phyloP scores from a whole-genome alignment of 305 asterid genomes.

The Lippia alba region DNA sequence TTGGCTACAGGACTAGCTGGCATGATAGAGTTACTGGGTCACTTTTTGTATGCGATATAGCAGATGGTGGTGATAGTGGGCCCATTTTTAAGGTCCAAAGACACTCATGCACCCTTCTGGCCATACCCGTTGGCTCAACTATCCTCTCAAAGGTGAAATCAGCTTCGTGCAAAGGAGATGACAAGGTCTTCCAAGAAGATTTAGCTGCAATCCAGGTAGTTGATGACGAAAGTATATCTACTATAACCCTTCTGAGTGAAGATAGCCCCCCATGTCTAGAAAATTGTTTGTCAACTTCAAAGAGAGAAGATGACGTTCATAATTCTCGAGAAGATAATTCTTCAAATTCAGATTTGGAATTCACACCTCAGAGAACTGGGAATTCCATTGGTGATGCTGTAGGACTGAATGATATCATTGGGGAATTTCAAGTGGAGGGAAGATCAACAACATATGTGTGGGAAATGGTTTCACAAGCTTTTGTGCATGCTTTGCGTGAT shows the following conservation, averaged over 20 bases:
- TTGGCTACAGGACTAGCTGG: constrained; percentile 93
- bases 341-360: constrained; percentile 46
- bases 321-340: constrained; percentile 48
- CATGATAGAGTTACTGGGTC: constrained; percentile 95
- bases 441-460: constrained; percentile 73
- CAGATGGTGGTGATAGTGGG: constrained; percentile 90
- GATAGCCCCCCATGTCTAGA: constrained; percentile 70
- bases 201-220: constrained; percentile 43
- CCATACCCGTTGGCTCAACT: constrained; percentile 68
- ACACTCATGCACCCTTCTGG: constrained; percentile 76
- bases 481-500: constrained; percentile 53
- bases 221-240: constrained; percentile 74
- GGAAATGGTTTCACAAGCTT: constrained; percentile 68
- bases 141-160: constrained; percentile 55
- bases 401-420: constrained; percentile 57
- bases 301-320: constrained; percentile 44
- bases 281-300: constrained; percentile 44
- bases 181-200: constrained; percentile 44
- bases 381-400: constrained; percentile 37
- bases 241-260: constrained; percentile 73
- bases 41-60: constrained; percentile 75
- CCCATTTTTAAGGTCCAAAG: constrained; percentile 78
- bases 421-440: constrained; percentile 79
- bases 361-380: constrained; percentile 41
- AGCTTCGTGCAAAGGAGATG: constrained; percentile 47